Conservation (phyloP, 2,329 filamentous ascomycete genomes). For the Aspergillus neoniger region DNA sequence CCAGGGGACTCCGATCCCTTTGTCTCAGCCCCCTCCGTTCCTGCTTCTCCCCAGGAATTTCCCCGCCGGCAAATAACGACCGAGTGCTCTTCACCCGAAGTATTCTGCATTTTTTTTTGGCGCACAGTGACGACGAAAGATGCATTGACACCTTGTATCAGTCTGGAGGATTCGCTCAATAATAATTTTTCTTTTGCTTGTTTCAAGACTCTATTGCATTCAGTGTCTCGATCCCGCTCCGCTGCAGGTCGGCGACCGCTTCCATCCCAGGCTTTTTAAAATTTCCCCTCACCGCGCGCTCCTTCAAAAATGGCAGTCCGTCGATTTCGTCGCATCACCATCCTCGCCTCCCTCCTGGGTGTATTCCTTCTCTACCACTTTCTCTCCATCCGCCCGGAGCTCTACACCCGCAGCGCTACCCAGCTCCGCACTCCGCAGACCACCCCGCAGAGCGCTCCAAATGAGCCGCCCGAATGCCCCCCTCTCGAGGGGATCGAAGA, state of each 20-base stretch:
- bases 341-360: slow-evolving; percentile 59
- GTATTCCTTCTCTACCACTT: slow-evolving; percentile 58
- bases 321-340: slow-evolving; percentile 40
- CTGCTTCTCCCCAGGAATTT: background rate
- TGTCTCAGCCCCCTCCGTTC: slow-evolving; percentile 3
- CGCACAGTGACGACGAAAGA: slow-evolving; percentile 7
- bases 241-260: slow-evolving; percentile 8
- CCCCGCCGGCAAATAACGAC: background rate
- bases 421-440: background rate
- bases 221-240: background rate
- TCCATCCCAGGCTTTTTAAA: background rate
- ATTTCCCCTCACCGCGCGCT: slow-evolving; percentile 7
- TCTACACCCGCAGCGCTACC: slow-evolving; percentile 50
- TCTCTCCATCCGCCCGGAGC: slow-evolving; percentile 60
- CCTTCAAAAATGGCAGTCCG: slow-evolving; percentile 2
- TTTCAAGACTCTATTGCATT: background rate
- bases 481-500: slow-evolving; percentile 49
- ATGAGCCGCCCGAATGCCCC: slow-evolving; percentile 28
- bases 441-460: background rate
- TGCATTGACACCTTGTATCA: slow-evolving; percentile 8
- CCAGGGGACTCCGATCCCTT: background rate
- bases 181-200: slow-evolving; percentile 5
- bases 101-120: background rate
- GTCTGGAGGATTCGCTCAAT: slow-evolving; percentile 14
- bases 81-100: background rate